Base-by-base conservation (phyloP, 2,329 filamentous ascomycete genomes). In the Venturia oleaginea region DNA sequence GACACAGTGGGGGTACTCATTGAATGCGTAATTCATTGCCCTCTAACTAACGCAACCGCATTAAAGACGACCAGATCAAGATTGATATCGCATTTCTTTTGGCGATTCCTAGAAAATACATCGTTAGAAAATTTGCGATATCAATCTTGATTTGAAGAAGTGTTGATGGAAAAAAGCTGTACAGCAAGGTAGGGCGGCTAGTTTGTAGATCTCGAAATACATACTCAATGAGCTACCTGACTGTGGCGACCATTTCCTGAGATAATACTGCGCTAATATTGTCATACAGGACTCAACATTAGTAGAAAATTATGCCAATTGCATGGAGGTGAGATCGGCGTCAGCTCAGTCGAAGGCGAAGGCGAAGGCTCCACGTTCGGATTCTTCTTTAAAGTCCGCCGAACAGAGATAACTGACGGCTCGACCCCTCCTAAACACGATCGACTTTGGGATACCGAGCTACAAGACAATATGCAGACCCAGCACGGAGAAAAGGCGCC, bases 291-390 rank as follows among this genome's bases (percentile, higher is more conserved):
- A 0, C 77, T 90, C 0, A 90, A 88, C 71, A 90, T 91, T 65
- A 86, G 83, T 59, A 80, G 85, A 22, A 81, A 86, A 46, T 78
- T 91, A 13, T 85, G 85, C 1, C 86, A 89, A 70, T 78, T 89
- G 46, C 86, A 89, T 67, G 86, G 86, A n/a, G 88, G 88, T 1
- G 81, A 85, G 55, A 88, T 91, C 46, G 87, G 86, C 0, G 84
- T 90, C 8, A 78, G 79, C 1, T 87, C 85, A 0, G 72, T 78
- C 54, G 79, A 80, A 65, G 85, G 82, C 54, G 79, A 80, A 65
- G 85, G 82, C 8, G 72, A 80, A 17, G 86, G 86, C 34, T 86
- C 84, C 69, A 86, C 82, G 0, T 89, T 89, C 73, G 84, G 81
- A 43, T 89, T 89, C 71, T 89, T 87, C 70, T 80, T 89, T 71